Evolutionary conservation across 106 monocot genomes (phyloP).

Genomic region (Phalaenopsis aphrodite): DNA sequence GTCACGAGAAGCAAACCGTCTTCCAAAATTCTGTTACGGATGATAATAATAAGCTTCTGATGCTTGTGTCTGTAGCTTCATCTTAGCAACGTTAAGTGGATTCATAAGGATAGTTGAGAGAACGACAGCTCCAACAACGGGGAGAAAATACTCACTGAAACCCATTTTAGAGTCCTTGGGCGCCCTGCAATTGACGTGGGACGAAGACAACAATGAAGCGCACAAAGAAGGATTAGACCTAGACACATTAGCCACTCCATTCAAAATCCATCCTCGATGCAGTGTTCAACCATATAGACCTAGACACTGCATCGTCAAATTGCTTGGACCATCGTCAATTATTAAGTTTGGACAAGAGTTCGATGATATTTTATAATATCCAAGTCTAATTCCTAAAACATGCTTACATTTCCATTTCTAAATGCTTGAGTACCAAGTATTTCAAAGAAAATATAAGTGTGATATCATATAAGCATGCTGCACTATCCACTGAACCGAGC

Average conservation of each 20-base stretch:
- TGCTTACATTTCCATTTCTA: no score
- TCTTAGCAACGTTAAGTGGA: conserved; percentile 95
- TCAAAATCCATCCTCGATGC: conserved; percentile 49
- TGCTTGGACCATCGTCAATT: no score
- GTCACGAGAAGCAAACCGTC: conserved; percentile 36
- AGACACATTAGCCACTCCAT: conserved; percentile 13
- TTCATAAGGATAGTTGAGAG: conserved; percentile 85
- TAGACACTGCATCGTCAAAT: no score
- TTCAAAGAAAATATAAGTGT: no score
- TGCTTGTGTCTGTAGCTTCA: conserved; percentile 85
- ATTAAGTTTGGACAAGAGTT: no score
- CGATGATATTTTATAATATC: no score
- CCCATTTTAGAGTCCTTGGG: conserved; percentile 39
- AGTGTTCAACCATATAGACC: conserved; percentile 46
- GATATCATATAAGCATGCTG: no score
- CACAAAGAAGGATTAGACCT: conserved; percentile 11
- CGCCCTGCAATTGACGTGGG: background rate
- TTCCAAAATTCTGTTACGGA: conserved; percentile 19
- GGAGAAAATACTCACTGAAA: conserved; percentile 56
- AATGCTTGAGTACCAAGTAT: no score
- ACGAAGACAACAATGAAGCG: conserved; percentile 5
- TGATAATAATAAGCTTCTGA: conserved; percentile 60
- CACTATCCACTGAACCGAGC: no score
- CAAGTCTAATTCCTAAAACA: no score
- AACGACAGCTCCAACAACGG: conserved; percentile 84